Conservation (phyloP, 2,329 filamentous ascomycete genomes). For the Fusarium chlamydosporum region DNA sequence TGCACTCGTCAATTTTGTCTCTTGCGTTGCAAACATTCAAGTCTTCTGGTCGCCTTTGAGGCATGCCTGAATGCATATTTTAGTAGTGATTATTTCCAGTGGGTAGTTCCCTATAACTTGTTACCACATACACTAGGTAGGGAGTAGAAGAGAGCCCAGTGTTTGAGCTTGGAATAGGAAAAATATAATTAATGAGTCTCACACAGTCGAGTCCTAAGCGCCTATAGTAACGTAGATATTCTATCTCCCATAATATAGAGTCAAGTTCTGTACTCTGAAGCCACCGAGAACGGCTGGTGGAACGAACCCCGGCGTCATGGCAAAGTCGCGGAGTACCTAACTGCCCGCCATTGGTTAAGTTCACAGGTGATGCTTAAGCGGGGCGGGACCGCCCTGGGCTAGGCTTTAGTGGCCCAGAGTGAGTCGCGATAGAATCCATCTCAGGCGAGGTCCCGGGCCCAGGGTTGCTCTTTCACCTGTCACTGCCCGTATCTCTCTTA, state of each 20-base stretch:
- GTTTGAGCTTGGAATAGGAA: too few species aligned
- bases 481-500: conserved; percentile 22
- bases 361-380: too few species aligned
- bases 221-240: too few species aligned
- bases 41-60: conserved; percentile 7
- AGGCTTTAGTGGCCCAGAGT: conserved; percentile 49
- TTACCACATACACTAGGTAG: background rate
- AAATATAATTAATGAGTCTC: too few species aligned
- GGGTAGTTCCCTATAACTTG: conserved; percentile 33
- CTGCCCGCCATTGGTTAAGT: conserved; percentile 2
- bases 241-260: too few species aligned
- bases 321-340: background rate
- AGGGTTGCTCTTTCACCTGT: conserved; percentile 33
- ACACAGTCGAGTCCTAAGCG: too few species aligned
- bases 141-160: too few species aligned
- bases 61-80: conserved; percentile 21
- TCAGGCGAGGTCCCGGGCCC: conserved; percentile 42
- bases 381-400: conserved; percentile 31
- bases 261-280: background rate
- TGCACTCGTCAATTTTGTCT: too few species aligned
- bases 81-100: conserved; percentile 14
- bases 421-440: conserved; percentile 53
- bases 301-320: conserved; percentile 4
- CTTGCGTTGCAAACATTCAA: too few species aligned
- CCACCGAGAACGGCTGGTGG: conserved; percentile 27